Base-by-base conservation (phyloP, 1,139 yeast genomes). In the Kurtzmaniella quercitrusa region DNA sequence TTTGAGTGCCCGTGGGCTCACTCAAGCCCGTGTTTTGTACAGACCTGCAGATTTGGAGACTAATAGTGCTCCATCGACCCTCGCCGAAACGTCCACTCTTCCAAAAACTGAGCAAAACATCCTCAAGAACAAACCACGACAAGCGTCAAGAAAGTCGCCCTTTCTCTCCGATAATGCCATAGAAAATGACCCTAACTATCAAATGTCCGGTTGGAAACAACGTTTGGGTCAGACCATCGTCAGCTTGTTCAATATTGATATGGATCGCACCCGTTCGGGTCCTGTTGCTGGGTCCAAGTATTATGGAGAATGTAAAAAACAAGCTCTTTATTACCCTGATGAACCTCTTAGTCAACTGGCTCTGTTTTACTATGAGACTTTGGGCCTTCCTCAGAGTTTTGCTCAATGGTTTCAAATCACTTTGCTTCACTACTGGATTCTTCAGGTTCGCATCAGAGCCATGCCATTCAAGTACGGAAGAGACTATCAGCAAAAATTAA, bases 391-490 rank as follows among this genome's bases (percentile, higher is more conserved):
- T 18, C 75, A 78, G 58, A 84, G 97, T 0, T 93, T 91, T 59
- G 81, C 93, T 20, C 96, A 89, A 63, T 93, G 97, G 95, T 91
- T 84, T 59, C 98, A 91, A 65, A 85, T 93, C 51, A 86, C 96
- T 5, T 75, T 85, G 3, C 73, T 93, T 51, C 98, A 93, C 62
- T 82, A 88, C 49, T 93, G 99, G 99, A 83, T 93, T 57, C 71
- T 93, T 42, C 84, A 85, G 53, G 96, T 88, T 14, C 80, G 98
- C 57, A 89, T 93, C 96, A 80, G 99, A 60, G 95, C 95, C 16
- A 75, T 94, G 84, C 98, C 98, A 0, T 84, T 84, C 60, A 84
- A 87, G 57, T 83, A 88, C 59, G 94, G 97, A 35, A 80, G 80
- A 52, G 85, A 85, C 59, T 93, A 91, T 65, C 97, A 93, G 63